phyloP scores from a whole-genome alignment of 2,329 filamentous ascomycete species.

The Chaetomium sp. region DNA sequence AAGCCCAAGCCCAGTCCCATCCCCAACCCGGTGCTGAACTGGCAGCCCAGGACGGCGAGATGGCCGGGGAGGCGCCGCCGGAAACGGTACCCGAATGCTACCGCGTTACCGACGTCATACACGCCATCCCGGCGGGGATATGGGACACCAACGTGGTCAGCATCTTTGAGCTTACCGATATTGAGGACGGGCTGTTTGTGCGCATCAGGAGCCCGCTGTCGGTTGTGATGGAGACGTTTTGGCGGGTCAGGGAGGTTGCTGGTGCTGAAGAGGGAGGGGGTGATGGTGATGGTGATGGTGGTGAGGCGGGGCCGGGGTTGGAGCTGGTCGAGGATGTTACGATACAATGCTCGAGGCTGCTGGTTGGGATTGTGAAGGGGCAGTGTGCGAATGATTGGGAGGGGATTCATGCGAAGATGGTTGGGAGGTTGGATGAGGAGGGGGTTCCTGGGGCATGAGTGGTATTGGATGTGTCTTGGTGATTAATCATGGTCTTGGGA shows the following conservation, averaged over 20 bases:
- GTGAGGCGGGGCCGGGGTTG: slow-evolving; percentile 27
- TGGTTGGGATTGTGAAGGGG: slow-evolving; percentile 52
- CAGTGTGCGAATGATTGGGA: slow-evolving; percentile 56
- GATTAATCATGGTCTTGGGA: not conserved
- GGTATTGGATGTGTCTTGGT: not conserved
- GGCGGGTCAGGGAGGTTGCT: slow-evolving; percentile 45
- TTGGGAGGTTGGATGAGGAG: slow-evolving; percentile 43
- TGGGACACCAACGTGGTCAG: slow-evolving; percentile 59
- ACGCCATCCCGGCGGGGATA: slow-evolving; percentile 56
- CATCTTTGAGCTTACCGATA: slow-evolving; percentile 56
- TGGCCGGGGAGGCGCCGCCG: not conserved
- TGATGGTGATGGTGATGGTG: slow-evolving; percentile 26
- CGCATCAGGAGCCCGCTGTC: slow-evolving; percentile 54
- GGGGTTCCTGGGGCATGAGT: too few relatives aligned
- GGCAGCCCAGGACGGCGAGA: not conserved
- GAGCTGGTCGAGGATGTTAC: slow-evolving; percentile 53
- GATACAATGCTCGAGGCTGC: slow-evolving; percentile 54
- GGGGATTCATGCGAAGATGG: slow-evolving; percentile 54
- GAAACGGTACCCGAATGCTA: slow-evolving; percentile 40
- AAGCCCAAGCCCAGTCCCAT: slow-evolving; percentile 17
- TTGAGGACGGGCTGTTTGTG: slow-evolving; percentile 54
- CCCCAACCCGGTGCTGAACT: slow-evolving; percentile 28
- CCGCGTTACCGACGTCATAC: slow-evolving; percentile 53
- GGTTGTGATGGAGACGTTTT: slow-evolving; percentile 57
- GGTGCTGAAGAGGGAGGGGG: slow-evolving; percentile 30